Evolutionary conservation across 73 alveolate genomes (phyloP).

Genomic region (Paramecium octaurelia): DNA sequence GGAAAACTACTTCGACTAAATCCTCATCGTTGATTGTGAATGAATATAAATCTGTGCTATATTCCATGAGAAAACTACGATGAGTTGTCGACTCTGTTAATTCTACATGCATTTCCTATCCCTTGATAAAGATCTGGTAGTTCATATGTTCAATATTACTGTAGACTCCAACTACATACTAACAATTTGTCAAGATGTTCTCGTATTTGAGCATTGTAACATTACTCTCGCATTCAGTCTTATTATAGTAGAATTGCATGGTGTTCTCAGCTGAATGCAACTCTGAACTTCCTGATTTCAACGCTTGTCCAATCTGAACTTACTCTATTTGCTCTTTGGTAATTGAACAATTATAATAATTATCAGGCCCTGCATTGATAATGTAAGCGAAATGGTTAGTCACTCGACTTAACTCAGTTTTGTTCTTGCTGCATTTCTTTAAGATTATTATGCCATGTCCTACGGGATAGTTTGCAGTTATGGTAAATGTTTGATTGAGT

Average conservation of each 20-base stretch:
- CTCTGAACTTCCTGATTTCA: neutral
- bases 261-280: neutral
- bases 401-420: neutral
- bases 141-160: neutral
- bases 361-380: neutral
- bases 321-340: neutral
- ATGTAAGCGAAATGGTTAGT: neutral
- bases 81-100: neutral
- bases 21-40: neutral
- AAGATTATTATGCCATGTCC: neutral
- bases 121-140: neutral
- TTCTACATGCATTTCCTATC: neutral
- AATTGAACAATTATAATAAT: slow-evolving; percentile 30
- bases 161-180: neutral
- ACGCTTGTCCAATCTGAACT: neutral
- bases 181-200: neutral
- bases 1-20: neutral
- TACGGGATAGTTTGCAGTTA: neutral
- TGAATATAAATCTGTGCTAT: neutral
- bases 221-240: neutral
- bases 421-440: neutral
- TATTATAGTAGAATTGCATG: neutral
- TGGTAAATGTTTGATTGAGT: neutral
- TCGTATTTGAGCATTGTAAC: neutral
- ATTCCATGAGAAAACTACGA: neutral